Base-by-base conservation (phyloP, 2,329 filamentous ascomycete genomes). In the Colletotrichum sansevieriae region DNA sequence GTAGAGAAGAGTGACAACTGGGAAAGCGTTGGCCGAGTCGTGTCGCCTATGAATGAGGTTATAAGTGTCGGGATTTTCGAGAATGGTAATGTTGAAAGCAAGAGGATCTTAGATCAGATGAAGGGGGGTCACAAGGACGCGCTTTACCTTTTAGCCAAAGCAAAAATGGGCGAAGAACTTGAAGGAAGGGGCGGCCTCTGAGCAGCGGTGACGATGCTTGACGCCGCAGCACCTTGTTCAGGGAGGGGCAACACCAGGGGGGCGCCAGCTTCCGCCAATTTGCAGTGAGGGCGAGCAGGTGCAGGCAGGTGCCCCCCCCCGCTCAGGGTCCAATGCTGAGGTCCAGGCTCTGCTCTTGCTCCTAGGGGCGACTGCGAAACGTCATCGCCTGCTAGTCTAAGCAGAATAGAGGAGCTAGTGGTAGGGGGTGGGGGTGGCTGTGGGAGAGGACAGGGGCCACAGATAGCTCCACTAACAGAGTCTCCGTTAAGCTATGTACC, bases 121-220 rank as follows among this genome's bases (percentile, higher is more conserved):
- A 69, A 63, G 44, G 29, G 66, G 49, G 44, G 66, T 69, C 66
- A 69, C 56, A 52, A 66, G 66, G 63, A 66, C 55, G 49, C 63
- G 35, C 47, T 69, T 69, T 61, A 49, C 62, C 39, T 69, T 57
- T 56, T 60, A 52, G 55, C 35, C 66, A 66, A 66, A 37, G 41
- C 35, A 57, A 33, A 43, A 4, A 29, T 33, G 43, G 47, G 12
- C 37, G 20, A 43, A 35, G 2, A 37, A 12, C 18, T 8, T 10
- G 35, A 39, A 39, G 54, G 61, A n/a, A 33, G 54, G 41, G 65
- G 65, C 65, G 62, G 55, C 65, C 62, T 68, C 65, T 63, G 37
- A 39, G 47, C 9, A 20, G 22, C 62, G 25, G 65, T 65, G 65
- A 68, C 65, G 65, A 59, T 65, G 61, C 65, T 59, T 54, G 65